phyloP scores from a whole-genome alignment of 2,329 filamentous ascomycete species.

The Tetracladium maxilliforme region DNA sequence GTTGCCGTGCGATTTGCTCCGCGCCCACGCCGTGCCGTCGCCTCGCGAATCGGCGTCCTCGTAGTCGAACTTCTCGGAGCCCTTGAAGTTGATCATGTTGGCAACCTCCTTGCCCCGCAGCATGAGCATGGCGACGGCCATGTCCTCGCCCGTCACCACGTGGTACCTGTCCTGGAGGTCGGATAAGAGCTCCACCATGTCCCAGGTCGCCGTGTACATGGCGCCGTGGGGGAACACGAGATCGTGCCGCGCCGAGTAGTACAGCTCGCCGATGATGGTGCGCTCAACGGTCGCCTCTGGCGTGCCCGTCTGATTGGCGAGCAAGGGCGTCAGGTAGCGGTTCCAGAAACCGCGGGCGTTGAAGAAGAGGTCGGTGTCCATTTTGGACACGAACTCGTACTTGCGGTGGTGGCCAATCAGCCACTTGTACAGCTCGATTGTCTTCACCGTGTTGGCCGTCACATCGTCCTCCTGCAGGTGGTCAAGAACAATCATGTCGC shows the following conservation, averaged over 20 bases:
- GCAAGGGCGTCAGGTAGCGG: slow-evolving; percentile 10
- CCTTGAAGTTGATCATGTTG: slow-evolving; percentile 14
- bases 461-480: slow-evolving; percentile 14
- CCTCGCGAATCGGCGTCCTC: slow-evolving; percentile 11
- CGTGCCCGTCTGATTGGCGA: slow-evolving; percentile 6
- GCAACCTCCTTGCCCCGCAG: slow-evolving; percentile 10
- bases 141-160: slow-evolving; percentile 15
- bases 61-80: slow-evolving; percentile 16
- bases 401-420: slow-evolving; percentile 8
- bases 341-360: slow-evolving; percentile 17
- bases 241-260: slow-evolving; percentile 10
- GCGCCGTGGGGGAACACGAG: slow-evolving; percentile 15
- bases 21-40: slow-evolving; percentile 14
- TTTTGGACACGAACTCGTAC: slow-evolving; percentile 17
- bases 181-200: slow-evolving; percentile 13
- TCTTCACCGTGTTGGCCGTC: slow-evolving; percentile 18
- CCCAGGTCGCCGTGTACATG: slow-evolving; percentile 19
- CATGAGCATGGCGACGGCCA: slow-evolving; percentile 14
- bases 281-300: slow-evolving; percentile 6
- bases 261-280: slow-evolving; percentile 15
- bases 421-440: slow-evolving; percentile 17
- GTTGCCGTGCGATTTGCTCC: slow-evolving; percentile 9
- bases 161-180: slow-evolving; percentile 11
- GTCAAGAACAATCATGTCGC: slow-evolving; percentile 18
- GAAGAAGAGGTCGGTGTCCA: slow-evolving; percentile 17